A percentile compares a stretch with the other conserved stretches of the same genome.
These are phyloP conservation scores for Neurospora sp. DNA, from an alignment of 495 filamentous ascomycete species.

Conservation along the genomic window DNA sequence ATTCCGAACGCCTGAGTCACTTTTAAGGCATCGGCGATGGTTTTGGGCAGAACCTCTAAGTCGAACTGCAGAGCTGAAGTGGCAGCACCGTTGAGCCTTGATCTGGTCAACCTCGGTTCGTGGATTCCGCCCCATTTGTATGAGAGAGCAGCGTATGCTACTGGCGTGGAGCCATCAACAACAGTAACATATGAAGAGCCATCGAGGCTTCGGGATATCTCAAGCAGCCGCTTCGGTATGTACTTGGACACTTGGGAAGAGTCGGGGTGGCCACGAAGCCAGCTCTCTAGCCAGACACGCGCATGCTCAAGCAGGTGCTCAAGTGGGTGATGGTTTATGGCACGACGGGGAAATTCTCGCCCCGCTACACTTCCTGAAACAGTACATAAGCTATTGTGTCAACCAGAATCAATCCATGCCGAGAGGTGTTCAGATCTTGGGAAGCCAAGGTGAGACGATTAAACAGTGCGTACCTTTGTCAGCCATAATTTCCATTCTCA, in stretches of 20 bases:
- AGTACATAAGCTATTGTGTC: not conserved
- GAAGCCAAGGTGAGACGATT: not conserved
- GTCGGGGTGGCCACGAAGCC: not conserved
- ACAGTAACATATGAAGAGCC: not conserved
- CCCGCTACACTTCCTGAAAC: not conserved
- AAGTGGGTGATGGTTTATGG: not conserved
- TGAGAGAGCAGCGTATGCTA: not conserved
- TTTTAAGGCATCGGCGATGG: slow-evolving; percentile 20
- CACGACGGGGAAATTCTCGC: not conserved
- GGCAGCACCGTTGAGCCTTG: not conserved
- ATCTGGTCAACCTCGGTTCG: not conserved
- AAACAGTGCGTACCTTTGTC: not conserved
- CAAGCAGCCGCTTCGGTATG: not conserved
- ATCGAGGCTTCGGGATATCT: not conserved
- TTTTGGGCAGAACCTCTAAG: slow-evolving; percentile 6
- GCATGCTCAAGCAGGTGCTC: not conserved
- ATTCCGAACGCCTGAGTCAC: slow-evolving; percentile 11
- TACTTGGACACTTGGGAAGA: not conserved
- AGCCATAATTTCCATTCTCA: not conserved
- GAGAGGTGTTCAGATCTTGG: not conserved
- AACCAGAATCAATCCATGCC: not conserved
- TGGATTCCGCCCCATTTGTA: not conserved
- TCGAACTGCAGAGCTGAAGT: not conserved
- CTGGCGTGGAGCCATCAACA: not conserved
- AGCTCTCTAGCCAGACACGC: not conserved